A percentile compares a stretch with the other conserved stretches of the same genome.
These are phyloP conservation scores for Colletotrichum godetiae DNA, from an alignment of 2,329 filamentous ascomycete genomes.

Conservation along the genomic window DNA sequence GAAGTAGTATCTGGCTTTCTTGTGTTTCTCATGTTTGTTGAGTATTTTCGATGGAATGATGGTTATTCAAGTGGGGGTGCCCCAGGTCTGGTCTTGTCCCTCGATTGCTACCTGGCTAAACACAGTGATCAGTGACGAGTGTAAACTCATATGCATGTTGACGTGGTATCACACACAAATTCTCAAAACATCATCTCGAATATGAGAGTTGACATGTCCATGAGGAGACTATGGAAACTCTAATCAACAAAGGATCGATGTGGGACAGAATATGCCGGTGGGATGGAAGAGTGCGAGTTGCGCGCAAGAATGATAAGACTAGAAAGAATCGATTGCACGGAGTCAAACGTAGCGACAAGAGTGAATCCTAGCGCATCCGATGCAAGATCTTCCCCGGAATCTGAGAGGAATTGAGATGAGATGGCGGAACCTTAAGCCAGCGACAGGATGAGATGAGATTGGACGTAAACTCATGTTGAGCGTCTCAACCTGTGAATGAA, in stretches of 20 bases:
- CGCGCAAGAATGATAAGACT: too few species aligned
- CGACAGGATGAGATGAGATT: too few species aligned
- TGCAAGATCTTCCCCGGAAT: neutral
- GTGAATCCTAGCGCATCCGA: neutral
- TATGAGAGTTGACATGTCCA: too few species aligned
- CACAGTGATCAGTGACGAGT: neutral
- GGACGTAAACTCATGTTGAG: neutral
- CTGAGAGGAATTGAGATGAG: neutral
- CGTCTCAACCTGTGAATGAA: neutral
- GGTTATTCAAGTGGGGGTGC: neutral
- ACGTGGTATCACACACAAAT: too few species aligned
- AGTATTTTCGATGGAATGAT: neutral
- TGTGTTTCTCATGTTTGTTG: neutral
- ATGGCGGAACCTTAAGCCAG: slow-evolving; percentile 21
- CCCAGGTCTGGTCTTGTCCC: neutral
- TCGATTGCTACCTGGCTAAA: neutral
- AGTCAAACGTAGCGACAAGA: neutral
- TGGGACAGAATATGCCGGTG: too few species aligned
- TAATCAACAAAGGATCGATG: too few species aligned
- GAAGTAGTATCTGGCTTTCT: neutral
- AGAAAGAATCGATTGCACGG: neutral
- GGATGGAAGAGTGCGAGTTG: too few species aligned
- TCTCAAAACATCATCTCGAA: too few species aligned
- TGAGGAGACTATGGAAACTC: too few species aligned
- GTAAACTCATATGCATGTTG: neutral